Evolutionary conservation across 73 alveolate genomes (phyloP).

Genomic region (Symbiodinium pilosum): DNA sequence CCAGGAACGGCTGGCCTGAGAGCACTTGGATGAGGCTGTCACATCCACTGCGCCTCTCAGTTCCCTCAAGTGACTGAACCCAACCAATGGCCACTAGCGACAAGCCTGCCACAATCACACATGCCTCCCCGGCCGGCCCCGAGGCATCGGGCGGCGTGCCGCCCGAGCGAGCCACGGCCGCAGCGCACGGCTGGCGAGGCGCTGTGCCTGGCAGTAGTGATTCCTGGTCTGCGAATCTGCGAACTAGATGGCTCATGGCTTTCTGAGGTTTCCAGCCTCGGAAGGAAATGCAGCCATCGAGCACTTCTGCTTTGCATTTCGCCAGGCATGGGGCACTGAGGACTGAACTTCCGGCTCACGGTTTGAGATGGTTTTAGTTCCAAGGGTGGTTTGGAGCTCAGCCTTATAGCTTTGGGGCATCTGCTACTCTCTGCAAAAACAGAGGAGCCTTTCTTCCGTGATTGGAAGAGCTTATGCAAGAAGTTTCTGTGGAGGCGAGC

Average conservation of each 20-base stretch:
- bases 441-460: too few relatives aligned
- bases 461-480: too few relatives aligned
- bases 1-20: too few relatives aligned
- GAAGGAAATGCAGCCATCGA: background rate
- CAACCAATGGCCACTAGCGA: too few relatives aligned
- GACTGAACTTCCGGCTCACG: background rate
- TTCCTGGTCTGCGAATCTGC: background rate
- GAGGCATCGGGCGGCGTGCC: conserved; percentile 39
- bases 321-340: background rate
- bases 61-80: too few relatives aligned
- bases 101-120: too few relatives aligned
- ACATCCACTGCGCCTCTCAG: background rate
- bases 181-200: conserved; percentile 50
- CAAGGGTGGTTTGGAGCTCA: background rate
- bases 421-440: too few relatives aligned
- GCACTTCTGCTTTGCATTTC: background rate
- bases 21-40: background rate
- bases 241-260: too few relatives aligned
- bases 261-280: too few relatives aligned
- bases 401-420: too few relatives aligned
- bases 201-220: background rate
- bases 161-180: conserved; percentile 53
- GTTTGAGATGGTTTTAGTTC: background rate
- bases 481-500: too few relatives aligned
- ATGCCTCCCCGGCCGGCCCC: conserved; percentile 38